phyloP scores from a whole-genome alignment of 176 grass and related monocot genomes.

The Poa pratensis region DNA sequence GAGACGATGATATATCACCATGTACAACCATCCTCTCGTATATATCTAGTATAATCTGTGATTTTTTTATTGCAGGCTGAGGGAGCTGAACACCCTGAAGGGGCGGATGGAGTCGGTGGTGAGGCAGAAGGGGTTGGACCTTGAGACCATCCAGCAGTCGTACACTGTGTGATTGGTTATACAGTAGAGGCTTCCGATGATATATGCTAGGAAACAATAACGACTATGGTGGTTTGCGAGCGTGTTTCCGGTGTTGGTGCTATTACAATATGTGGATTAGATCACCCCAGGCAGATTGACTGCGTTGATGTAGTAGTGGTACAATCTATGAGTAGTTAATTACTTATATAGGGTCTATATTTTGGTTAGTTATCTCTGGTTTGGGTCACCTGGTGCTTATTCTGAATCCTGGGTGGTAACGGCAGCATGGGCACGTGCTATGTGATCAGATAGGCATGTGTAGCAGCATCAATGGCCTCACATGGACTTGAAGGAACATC shows the following conservation, averaged over 20 bases:
- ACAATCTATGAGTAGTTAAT: conserved; percentile 12
- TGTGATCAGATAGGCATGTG: conserved; percentile 12
- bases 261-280: conserved; percentile 28
- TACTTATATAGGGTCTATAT: conserved; percentile 19
- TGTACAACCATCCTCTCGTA: not conserved
- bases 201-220: conserved; percentile 41
- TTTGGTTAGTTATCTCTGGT: conserved; percentile 7
- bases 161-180: conserved; percentile 69
- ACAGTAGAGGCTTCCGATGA: conserved; percentile 8
- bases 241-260: conserved; percentile 27
- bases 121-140: conserved; percentile 75
- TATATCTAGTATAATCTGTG: not conserved
- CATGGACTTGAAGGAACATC: conserved; percentile 26
- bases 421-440: conserved; percentile 29
- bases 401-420: not conserved
- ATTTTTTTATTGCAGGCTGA: conserved; percentile 47
- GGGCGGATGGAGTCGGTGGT: conserved; percentile 81
- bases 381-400: not conserved
- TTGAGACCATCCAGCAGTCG: conserved; percentile 75
- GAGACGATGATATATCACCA: not conserved
- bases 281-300: conserved; percentile 40
- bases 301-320: conserved; percentile 15
- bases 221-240: not conserved
- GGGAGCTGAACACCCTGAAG: conserved; percentile 72
- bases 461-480: conserved; percentile 14